Conservation (phyloP, 2,329 filamentous ascomycete species). For the Bipolaris bicolor region DNA sequence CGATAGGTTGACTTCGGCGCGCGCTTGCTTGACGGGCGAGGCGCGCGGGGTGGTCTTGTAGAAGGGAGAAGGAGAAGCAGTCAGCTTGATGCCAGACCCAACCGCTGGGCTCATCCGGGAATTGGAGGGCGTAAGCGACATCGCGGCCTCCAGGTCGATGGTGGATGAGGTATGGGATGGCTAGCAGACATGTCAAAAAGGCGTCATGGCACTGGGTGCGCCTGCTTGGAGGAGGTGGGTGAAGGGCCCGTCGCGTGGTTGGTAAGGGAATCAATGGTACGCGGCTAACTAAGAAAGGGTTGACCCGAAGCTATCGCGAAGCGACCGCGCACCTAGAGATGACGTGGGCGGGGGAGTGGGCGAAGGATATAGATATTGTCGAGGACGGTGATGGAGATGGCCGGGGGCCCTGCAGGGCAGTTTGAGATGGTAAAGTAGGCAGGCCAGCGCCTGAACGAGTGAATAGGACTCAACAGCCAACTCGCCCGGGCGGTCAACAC, state of each 20-base stretch:
- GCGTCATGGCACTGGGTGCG: conserved; percentile 36
- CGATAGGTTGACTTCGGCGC: conserved; percentile 62
- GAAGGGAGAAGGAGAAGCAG: conserved; percentile 72
- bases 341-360: conserved; percentile 14
- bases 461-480: conserved; percentile 5
- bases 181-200: conserved; percentile 34
- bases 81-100: conserved; percentile 53
- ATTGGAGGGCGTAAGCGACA: conserved; percentile 50
- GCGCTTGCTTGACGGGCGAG: conserved; percentile 63
- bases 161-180: conserved; percentile 32
- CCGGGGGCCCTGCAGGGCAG: conserved; percentile 10
- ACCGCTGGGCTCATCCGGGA: conserved; percentile 50
- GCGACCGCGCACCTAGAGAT: neutral
- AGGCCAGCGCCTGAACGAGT: conserved; percentile 19
- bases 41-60: conserved; percentile 63
- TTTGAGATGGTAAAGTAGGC: conserved; percentile 9
- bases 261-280: conserved; percentile 27
- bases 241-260: conserved; percentile 22
- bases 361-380: neutral
- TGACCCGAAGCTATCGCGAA: conserved; percentile 11
- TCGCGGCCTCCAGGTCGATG: conserved; percentile 39
- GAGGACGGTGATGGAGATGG: conserved; percentile 4
- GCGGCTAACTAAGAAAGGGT: conserved; percentile 15
- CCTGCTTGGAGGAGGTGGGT: conserved; percentile 14
- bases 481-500: conserved; percentile 13